A percentile compares a stretch with the other conserved stretches of the same genome.
phyloP scores from a whole-genome alignment of 768 basidiomycete species.

The Russula lepida region DNA sequence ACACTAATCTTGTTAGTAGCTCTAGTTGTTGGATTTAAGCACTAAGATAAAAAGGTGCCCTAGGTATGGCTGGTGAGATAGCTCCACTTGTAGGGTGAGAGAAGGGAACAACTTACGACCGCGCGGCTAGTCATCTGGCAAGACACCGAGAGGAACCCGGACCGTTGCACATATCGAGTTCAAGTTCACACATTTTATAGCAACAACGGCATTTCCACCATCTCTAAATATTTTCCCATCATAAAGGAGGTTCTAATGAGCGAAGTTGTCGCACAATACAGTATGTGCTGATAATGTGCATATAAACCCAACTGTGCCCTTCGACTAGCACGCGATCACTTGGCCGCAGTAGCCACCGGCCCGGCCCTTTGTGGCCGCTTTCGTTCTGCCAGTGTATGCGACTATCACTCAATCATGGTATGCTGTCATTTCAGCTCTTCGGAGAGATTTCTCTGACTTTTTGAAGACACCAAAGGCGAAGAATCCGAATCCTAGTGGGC shows the following conservation, averaged over 20 bases:
- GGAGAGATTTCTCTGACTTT: not conserved
- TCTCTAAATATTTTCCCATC: not conserved
- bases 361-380: not conserved
- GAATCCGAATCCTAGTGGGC: constrained; percentile 66
- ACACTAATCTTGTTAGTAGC: not conserved
- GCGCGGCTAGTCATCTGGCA: too few species aligned
- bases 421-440: not conserved
- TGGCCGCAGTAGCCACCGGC: too few species aligned
- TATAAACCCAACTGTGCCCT: too few species aligned
- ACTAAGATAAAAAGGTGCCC: not conserved
- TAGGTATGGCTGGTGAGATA: not conserved
- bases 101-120: not conserved
- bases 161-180: too few species aligned
- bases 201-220: not conserved
- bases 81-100: not conserved
- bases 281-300: too few species aligned
- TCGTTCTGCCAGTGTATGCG: not conserved
- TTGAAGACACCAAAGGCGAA: constrained; percentile 48
- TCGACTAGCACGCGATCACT: too few species aligned
- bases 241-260: not conserved
- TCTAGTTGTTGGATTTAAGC: too few species aligned
- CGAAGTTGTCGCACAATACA: not conserved
- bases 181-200: not conserved
- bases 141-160: too few species aligned
- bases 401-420: constrained; percentile 4